Evolutionary conservation across 192 early-diverging fungal species (phyloP).

Genomic region (Coemansia sp.): DNA sequence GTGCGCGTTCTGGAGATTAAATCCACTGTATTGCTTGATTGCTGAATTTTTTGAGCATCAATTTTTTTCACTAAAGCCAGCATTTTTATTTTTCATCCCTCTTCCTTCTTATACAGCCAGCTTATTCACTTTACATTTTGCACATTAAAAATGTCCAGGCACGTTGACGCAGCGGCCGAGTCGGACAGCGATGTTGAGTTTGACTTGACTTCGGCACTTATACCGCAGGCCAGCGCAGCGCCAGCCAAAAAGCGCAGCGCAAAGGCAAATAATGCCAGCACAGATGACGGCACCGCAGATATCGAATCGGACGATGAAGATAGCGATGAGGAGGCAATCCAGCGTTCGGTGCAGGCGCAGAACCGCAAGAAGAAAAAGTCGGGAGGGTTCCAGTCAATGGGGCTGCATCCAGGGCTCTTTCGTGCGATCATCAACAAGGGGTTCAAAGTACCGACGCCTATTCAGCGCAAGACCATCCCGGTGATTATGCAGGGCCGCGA

Average conservation of each 20-base stretch:
- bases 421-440: slow-evolving; percentile 89
- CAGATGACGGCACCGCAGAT: too few relatives aligned
- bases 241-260: slow-evolving; percentile 11
- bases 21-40: too few relatives aligned
- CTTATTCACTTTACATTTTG: slow-evolving; percentile 3
- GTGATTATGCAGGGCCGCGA: slow-evolving; percentile 87
- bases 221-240: slow-evolving; percentile 29
- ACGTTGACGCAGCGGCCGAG: slow-evolving; percentile 9
- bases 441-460: slow-evolving; percentile 97
- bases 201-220: slow-evolving; percentile 52
- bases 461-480: slow-evolving; percentile 95
- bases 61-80: too few relatives aligned
- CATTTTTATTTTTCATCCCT: too few relatives aligned
- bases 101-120: too few relatives aligned
- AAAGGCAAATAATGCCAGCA: neutral
- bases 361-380: slow-evolving; percentile 95
- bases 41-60: neutral
- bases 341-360: slow-evolving; percentile 52
- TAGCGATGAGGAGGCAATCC: slow-evolving; percentile 42
- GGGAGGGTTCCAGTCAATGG: slow-evolving; percentile 98
- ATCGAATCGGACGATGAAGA: slow-evolving; percentile 7
- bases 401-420: slow-evolving; percentile 78
- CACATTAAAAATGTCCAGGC: neutral
- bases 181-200: slow-evolving; percentile 51
- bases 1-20: neutral